Conservation (phyloP, 345 rosid genomes). For the Aurinia saxatilis region DNA sequence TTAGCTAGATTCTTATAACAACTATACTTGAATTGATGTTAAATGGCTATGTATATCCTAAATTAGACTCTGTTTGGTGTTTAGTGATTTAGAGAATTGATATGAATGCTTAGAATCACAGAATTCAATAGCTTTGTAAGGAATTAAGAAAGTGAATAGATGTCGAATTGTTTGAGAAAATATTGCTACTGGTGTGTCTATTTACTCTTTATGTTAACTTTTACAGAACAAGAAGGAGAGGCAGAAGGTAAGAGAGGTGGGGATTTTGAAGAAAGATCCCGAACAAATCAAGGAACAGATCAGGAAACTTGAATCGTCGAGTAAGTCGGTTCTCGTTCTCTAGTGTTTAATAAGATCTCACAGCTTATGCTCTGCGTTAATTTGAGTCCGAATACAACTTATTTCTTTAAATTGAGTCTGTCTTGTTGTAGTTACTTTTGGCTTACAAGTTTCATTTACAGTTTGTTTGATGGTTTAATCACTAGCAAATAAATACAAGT, state of each 20-base stretch:
- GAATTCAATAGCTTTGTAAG: neutral
- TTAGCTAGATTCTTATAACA: no score
- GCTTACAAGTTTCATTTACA: neutral
- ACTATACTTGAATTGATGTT: no score
- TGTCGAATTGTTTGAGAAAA: neutral
- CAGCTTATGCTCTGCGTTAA: neutral
- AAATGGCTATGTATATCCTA: no score
- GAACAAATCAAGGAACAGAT: conserved; percentile 85
- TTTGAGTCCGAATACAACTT: neutral
- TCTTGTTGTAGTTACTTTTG: neutral
- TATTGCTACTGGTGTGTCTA: neutral
- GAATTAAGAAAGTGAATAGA: neutral
- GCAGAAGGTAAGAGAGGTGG: conserved; percentile 98
- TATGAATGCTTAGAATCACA: neutral
- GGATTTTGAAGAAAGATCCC: conserved; percentile 96
- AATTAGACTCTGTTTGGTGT: no score
- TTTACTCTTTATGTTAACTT: neutral
- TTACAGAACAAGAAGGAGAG: conserved; percentile 96
- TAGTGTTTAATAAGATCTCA: neutral
- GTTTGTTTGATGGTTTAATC: neutral
- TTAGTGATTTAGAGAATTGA: no score
- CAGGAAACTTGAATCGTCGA: conserved; percentile 81
- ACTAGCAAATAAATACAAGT: conserved; percentile 5
- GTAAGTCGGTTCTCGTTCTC: conserved; percentile 38
- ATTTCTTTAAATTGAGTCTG: neutral